phyloP scores from a whole-genome alignment of 2,329 filamentous ascomycete genomes.

The Aspergillus phoenicis region DNA sequence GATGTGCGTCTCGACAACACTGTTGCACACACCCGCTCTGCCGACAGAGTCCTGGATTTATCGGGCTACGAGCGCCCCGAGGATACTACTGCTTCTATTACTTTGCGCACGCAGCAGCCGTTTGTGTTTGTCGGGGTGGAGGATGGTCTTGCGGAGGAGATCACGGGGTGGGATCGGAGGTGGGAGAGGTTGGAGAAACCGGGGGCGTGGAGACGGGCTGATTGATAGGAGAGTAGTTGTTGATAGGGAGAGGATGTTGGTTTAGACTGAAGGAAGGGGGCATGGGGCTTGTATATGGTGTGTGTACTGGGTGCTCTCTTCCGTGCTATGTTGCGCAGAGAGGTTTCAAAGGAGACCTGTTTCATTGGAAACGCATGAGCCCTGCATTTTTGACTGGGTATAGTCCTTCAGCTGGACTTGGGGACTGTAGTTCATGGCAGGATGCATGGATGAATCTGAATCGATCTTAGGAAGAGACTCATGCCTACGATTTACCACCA shows the following conservation, averaged over 20 bases:
- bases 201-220: constrained; percentile 34
- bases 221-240: constrained; percentile 5
- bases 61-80: constrained; percentile 50
- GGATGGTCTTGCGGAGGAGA: constrained; percentile 24
- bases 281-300: no score
- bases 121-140: constrained; percentile 27
- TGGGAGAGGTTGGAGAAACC: constrained; percentile 37
- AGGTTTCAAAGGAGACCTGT: no score
- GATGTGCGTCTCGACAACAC: constrained; percentile 20
- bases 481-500: not conserved
- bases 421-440: no score
- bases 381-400: no score
- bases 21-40: not conserved
- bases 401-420: no score
- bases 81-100: constrained; percentile 35
- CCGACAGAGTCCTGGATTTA: constrained; percentile 37
- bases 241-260: not conserved
- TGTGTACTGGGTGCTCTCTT: no score
- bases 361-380: no score
- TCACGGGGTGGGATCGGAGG: constrained; percentile 43
- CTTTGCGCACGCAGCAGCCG: constrained; percentile 39
- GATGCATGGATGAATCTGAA: no score
- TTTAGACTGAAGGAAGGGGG: no score
- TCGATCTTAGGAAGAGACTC: no score
- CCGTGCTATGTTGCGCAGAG: no score